phyloP scores from a whole-genome alignment of 2,329 filamentous ascomycete genomes.

The Fusarium irregulare region DNA sequence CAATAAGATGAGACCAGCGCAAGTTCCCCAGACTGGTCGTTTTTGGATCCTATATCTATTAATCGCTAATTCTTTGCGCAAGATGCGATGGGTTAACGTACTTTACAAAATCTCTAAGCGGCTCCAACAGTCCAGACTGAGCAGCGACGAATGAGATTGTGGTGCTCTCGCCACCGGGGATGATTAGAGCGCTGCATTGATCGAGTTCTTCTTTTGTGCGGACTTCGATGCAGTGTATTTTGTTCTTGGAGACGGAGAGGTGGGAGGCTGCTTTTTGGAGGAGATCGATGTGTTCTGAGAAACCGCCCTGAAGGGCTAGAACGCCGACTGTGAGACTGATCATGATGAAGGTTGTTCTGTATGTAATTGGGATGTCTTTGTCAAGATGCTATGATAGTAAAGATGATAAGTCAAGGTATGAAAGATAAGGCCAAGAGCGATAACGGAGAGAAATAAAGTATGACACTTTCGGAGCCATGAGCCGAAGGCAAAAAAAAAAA shows the following conservation, averaged over 20 bases:
- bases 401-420: background rate
- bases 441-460: slow-evolving; percentile 11
- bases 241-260: slow-evolving; percentile 51
- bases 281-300: slow-evolving; percentile 86
- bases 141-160: slow-evolving; percentile 90
- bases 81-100: slow-evolving; percentile 55
- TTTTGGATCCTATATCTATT: slow-evolving; percentile 67
- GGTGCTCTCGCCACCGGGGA: slow-evolving; percentile 95
- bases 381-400: slow-evolving; percentile 26
- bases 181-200: slow-evolving; percentile 82
- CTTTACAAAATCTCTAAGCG: slow-evolving; percentile 91
- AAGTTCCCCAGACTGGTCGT: slow-evolving; percentile 94
- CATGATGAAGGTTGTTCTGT: slow-evolving; percentile 27
- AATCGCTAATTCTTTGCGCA: background rate
- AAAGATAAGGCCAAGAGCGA: slow-evolving; percentile 20
- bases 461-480: slow-evolving; percentile 22
- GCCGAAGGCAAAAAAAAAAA: slow-evolving; percentile 27
- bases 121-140: slow-evolving; percentile 83
- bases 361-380: background rate
- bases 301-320: slow-evolving; percentile 88
- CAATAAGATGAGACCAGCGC: slow-evolving; percentile 91
- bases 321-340: slow-evolving; percentile 66
- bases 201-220: slow-evolving; percentile 78
- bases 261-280: slow-evolving; percentile 74
- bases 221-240: slow-evolving; percentile 79